phyloP scores from a whole-genome alignment of 2,329 filamentous ascomycete species.

The Emergomyces pasteurianus region DNA sequence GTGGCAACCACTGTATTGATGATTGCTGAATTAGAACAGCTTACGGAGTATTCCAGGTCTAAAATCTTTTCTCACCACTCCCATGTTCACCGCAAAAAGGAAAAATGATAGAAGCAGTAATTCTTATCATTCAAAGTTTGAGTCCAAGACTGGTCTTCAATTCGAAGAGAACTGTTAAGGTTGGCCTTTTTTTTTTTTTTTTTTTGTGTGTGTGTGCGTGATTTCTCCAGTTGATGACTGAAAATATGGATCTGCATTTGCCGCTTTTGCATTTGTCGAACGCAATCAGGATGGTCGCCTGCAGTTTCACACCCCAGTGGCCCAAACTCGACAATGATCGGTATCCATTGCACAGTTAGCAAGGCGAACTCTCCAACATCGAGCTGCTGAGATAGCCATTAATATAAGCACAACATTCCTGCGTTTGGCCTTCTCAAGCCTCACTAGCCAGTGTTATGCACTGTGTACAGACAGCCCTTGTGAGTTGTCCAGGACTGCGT shows the following conservation, averaged over 20 bases:
- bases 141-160: background rate
- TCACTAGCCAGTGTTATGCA: background rate
- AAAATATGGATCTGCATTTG: background rate
- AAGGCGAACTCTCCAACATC: background rate
- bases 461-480: background rate
- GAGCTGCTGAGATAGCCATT: background rate
- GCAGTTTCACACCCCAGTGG: background rate
- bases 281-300: background rate
- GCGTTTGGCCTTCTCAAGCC: background rate
- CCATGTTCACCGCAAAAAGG: too few species aligned
- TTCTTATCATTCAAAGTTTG: background rate
- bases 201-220: too few species aligned
- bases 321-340: too few species aligned
- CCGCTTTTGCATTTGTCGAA: background rate
- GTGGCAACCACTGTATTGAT: too few species aligned
- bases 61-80: too few species aligned
- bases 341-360: background rate
- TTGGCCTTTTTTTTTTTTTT: background rate
- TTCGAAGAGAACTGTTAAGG: background rate
- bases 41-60: too few species aligned
- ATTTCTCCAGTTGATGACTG: background rate
- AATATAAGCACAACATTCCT: background rate
- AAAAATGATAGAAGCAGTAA: too few species aligned
- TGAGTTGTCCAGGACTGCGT: background rate
- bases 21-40: too few species aligned